Evolutionary conservation across 805 yeast species (phyloP), one percentile per base, ranked within the genome.

Genomic region (Cyberlindnera suaveolens): DNA sequence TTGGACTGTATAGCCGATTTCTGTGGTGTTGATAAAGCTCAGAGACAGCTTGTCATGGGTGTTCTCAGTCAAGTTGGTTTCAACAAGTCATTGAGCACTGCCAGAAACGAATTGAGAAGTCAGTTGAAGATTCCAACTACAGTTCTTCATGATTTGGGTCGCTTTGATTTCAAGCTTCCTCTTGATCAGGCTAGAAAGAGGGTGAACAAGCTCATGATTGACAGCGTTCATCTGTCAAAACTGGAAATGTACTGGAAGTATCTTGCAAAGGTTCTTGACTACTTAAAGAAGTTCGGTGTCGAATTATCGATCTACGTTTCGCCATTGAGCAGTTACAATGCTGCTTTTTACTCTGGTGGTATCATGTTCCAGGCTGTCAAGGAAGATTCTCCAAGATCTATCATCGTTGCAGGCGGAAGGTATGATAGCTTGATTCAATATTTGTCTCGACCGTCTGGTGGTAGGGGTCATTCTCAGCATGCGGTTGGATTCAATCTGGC

Each of bases 351-450:
- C 58, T 68, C 72, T 32, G 79, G 80, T 15, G 95, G 95, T 0
- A 65, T 90, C 2, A 88, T 93, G 95, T 93, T 91, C 59, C 95
- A 88, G 52, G 87, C 85, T 0, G 75, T 88, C 1, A 75, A 79
- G 49, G 84, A 86, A 42, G 82, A 79, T 48, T 71, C 57, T 59
- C 54, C 67, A 68, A 56, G 44, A 51, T 67, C 59, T 34, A 49
- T 82, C 29, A 67, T 93, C 34, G 93, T 93, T 14, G 91, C 93
- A 0, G 99, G 99, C 36, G 99, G 99, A 3, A 70, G 99, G 43
- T 93, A 89, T 58, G 98, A 91, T 55, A 68, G 71, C 17, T 69
- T 93, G 50, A 76, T 89, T 13, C 68, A 77, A 3, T 71, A 80
- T 15, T 72, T 88, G 46, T 76, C 91, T 0, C 79, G 85, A 50